Evolutionary conservation across 1,139 yeast genomes (phyloP), one percentile per base, ranked within the genome.

Genomic region (Yamadazyma buinensis): DNA sequence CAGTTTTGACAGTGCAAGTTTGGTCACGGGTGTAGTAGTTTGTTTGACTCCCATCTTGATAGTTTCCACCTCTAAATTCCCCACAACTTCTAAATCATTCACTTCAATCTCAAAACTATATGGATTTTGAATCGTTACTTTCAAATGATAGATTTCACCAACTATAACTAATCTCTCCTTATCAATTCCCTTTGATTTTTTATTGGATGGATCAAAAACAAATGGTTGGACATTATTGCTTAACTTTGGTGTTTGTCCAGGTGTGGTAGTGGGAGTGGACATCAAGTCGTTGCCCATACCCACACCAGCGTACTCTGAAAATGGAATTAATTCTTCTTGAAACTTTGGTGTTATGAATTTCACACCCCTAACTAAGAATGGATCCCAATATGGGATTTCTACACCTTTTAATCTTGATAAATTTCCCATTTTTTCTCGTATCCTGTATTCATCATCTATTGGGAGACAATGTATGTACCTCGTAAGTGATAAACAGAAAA

Each of bases 61-160:
- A 2, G 71, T 64, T 33, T 63, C 59, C 2, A 65, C 54, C 17
- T 50, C 35, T 7, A 52, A 54, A 4, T 38, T 50, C 1, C 74
- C 55, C 0, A 61, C 63, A 3, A 81, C 57, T 27, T 60, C 55
- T 2, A 86, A 54, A 31, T 77, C 77, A 23, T 65, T 64, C 4
- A 92, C 61, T 29, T 78, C 82, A 9, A 90, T 59, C 32, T 82
- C 87, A 55, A 86, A 87, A 9, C 77, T 75, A 58, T 79, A 87
- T 2, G 96, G 95, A 51, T 92, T 92, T 49, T 84, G 92, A 8
- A 92, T 50, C 2, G 69, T 64, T 1, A 86, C 62, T 14, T 65
- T 57, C 21, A 83, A 59, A 42, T 73, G 78, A 22, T 72, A 70
- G 10, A 67, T 56, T 34, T 82, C 87, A 34, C 75, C 80, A 40